A percentile compares a stretch with the other conserved stretches of the same genome.
Conservation (phyloP, 2,329 filamentous ascomycete species). For the Fusarium chaquense region DNA sequence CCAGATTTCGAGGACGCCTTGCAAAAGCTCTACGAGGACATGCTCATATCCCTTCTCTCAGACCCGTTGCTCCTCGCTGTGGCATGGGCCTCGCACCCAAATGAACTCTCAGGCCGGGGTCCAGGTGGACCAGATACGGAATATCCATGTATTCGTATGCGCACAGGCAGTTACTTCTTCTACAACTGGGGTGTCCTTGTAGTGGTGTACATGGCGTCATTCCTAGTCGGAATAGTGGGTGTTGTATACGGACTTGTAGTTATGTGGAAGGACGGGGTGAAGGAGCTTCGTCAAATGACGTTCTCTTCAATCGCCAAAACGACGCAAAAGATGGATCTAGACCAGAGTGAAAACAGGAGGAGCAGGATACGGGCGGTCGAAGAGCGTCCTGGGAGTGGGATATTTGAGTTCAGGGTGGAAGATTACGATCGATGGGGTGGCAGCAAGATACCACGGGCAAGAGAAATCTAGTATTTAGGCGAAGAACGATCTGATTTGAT, state of each 20-base stretch:
- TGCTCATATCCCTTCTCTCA: constrained; percentile 37
- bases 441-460: neutral
- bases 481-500: too few relatives aligned
- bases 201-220: constrained; percentile 23
- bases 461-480: neutral
- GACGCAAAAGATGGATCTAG: constrained; percentile 6
- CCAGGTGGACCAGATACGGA: constrained; percentile 16
- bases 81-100: constrained; percentile 29
- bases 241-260: constrained; percentile 30
- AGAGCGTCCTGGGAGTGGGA: constrained; percentile 1
- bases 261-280: constrained; percentile 33
- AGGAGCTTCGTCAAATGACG: constrained; percentile 32
- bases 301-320: constrained; percentile 35
- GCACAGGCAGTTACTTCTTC: constrained; percentile 25
- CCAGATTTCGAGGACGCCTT: constrained; percentile 17
- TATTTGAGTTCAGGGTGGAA: constrained; percentile 16
- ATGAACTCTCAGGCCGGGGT: constrained; percentile 21
- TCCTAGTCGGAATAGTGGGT: constrained; percentile 18
- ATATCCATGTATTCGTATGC: constrained; percentile 28
- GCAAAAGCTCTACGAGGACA: constrained; percentile 30
- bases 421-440: neutral
- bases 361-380: constrained; percentile 3
- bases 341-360: neutral
- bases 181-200: constrained; percentile 29
- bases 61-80: constrained; percentile 40